Percentiles rank a stretch among this genome's conserved stretches.
Conservation (phyloP, 176 grass and related monocot genomes). For the Guadua angustifolia region DNA sequence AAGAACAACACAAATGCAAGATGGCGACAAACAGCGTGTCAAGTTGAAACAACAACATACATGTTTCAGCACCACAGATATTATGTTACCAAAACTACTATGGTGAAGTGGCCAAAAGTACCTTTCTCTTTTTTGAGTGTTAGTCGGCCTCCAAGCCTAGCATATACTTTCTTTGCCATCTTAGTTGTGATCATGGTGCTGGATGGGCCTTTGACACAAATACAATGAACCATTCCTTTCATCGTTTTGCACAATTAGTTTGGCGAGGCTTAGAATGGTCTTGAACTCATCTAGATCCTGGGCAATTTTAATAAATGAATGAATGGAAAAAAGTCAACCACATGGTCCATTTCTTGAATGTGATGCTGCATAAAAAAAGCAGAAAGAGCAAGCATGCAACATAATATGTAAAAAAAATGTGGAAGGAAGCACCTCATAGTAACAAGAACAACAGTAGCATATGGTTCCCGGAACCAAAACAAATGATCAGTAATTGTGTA, state of each 20-base stretch:
- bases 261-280: conserved; percentile 94
- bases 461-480: conserved; percentile 94
- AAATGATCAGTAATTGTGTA: conserved; percentile 94
- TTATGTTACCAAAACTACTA: conserved; percentile 17
- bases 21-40: neutral
- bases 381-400: conserved; percentile 20
- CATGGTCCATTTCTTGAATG: conserved; percentile 34
- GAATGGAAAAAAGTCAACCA: conserved; percentile 27
- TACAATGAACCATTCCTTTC: conserved; percentile 97
- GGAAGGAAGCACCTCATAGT: conserved; percentile 72
- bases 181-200: conserved; percentile 87
- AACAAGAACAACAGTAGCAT: conserved; percentile 88
- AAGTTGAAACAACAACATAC: conserved; percentile 23
- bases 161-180: conserved; percentile 95
- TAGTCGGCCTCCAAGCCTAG: conserved; percentile 95
- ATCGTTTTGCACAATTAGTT: conserved; percentile 99
- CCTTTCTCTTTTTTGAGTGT: conserved; percentile 94
- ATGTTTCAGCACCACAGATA: conserved; percentile 21
- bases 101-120: conserved; percentile 36
- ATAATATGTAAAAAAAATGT: neutral
- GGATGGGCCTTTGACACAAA: conserved; percentile 93
- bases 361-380: conserved; percentile 21
- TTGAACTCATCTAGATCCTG: conserved; percentile 99
- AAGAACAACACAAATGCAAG: conserved; percentile 28
- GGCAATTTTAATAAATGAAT: conserved; percentile 29